Evolutionary conservation across 2,329 filamentous ascomycete species (phyloP).

Genomic region (Cladosporium sp.): DNA sequence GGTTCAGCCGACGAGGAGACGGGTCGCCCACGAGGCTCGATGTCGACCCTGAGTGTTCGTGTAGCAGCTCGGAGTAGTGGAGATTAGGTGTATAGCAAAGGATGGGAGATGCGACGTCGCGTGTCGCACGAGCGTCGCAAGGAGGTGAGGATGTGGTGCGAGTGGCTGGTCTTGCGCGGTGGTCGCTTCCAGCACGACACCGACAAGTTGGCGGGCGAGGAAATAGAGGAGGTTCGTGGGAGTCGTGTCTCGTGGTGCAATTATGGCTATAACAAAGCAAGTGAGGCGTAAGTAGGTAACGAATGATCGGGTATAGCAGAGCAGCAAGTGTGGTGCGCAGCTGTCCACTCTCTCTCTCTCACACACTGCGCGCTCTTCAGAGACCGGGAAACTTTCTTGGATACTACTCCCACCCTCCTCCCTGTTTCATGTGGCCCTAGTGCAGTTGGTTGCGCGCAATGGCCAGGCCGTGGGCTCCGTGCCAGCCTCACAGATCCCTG

Average conservation of each 20-base stretch:
- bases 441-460: background rate
- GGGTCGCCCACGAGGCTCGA: background rate
- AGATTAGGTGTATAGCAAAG: background rate
- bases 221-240: no score
- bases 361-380: no score
- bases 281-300: background rate
- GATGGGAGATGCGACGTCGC: background rate
- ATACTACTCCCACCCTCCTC: background rate
- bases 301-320: no score
- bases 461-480: background rate
- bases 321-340: background rate
- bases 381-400: no score
- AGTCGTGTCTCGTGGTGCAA: no score
- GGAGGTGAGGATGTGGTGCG: background rate
- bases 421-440: background rate
- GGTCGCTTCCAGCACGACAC: constrained; percentile 6
- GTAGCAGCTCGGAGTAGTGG: background rate
- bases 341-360: no score
- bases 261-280: no score
- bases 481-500: background rate
- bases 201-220: no score
- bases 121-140: constrained; percentile 10
- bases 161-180: constrained; percentile 10
- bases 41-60: no score
- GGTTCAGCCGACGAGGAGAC: background rate